Conservation (phyloP, 2,329 filamentous ascomycete genomes). For the Botrytis aclada region DNA sequence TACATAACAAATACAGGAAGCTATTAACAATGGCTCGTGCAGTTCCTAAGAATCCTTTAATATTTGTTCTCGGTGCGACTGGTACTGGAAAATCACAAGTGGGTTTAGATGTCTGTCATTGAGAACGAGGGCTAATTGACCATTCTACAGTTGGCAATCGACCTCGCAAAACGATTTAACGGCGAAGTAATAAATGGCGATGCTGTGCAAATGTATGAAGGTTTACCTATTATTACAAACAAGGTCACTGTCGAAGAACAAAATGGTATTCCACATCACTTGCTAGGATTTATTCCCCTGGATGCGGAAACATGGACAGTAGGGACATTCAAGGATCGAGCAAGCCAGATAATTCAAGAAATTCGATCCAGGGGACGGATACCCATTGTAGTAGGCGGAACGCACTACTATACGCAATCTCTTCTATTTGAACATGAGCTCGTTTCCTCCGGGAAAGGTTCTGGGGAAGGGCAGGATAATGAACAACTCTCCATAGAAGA, state of each 20-base stretch:
- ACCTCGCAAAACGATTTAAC: conserved; percentile 76
- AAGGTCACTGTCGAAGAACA: conserved; percentile 76
- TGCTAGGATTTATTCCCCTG: conserved; percentile 75
- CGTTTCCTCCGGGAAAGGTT: conserved; percentile 42
- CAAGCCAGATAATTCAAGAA: conserved; percentile 66
- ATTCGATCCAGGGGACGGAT: conserved; percentile 75
- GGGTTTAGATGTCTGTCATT: background rate
- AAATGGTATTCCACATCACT: conserved; percentile 79
- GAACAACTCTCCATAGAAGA: conserved; percentile 37
- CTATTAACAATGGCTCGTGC: conserved; percentile 29
- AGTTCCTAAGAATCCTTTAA: conserved; percentile 56
- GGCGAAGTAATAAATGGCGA: conserved; percentile 97
- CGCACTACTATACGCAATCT: conserved; percentile 91
- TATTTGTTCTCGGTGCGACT: conserved; percentile 84
- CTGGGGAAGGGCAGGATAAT: conserved; percentile 32
- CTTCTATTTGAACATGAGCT: conserved; percentile 76
- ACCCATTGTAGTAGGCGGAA: conserved; percentile 89
- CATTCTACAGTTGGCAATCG: conserved; percentile 59
- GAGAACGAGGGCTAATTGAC: conserved; percentile 22
- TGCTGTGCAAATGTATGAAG: conserved; percentile 95
- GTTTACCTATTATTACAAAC: conserved; percentile 92
- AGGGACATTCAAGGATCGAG: conserved; percentile 69
- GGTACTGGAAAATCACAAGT: conserved; percentile 94
- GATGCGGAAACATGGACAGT: conserved; percentile 82
- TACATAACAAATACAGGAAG: conserved; percentile 21